Evolutionary conservation across 1,139 yeast species (phyloP), one percentile per base, ranked within the genome.

Genomic region (Saccharomyces hybrid): DNA sequence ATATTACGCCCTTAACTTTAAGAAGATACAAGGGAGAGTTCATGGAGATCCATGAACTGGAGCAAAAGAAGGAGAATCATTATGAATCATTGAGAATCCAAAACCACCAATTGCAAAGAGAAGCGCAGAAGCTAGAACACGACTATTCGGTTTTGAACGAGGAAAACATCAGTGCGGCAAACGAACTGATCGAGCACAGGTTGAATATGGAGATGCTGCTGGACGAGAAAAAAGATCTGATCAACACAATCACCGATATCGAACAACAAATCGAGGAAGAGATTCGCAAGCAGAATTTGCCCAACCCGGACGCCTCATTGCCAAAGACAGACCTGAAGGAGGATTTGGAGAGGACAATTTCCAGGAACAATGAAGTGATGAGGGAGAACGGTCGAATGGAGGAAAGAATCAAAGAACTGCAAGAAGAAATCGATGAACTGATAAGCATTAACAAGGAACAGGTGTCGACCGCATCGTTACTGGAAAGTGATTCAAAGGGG

Each of bases 101-200:
- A 54, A 90, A 90, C 70, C 90, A 90, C 19, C 80, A 81, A 58
- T 74, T 90, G 57, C 80, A 89, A 47, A 81, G 82, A 60, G 86
- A 86, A 60, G 84, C 90, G 57, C 80, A 88, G 63, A 79, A 81
- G 53, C 74, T 89, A 52, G 96, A 90, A 69, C 76, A 83, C 28
- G 78, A 83, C 42, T 83, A 84, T 62, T 81, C 86, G 1, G 72
- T 76, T 9, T 75, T 91, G 58, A 89, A 87, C 64, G 77, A 81
- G 57, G 96, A 89, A 65, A 97, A 91, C 67, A 78, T 83, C 41
- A 81, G 78, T 54, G 78, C 90, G 31, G 83, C 89, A 11, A 86
- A 86, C 66, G 95, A 83, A 59, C 77, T 84, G 81, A 81, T 84
- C 31, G 77, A 75, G 54, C 83, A 82, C 46, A 78, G 84, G 57